These are phyloP conservation scores for Cystofilobasidium macerans DNA, from an alignment of 768 basidiomycete species.

Conservation along the genomic window DNA sequence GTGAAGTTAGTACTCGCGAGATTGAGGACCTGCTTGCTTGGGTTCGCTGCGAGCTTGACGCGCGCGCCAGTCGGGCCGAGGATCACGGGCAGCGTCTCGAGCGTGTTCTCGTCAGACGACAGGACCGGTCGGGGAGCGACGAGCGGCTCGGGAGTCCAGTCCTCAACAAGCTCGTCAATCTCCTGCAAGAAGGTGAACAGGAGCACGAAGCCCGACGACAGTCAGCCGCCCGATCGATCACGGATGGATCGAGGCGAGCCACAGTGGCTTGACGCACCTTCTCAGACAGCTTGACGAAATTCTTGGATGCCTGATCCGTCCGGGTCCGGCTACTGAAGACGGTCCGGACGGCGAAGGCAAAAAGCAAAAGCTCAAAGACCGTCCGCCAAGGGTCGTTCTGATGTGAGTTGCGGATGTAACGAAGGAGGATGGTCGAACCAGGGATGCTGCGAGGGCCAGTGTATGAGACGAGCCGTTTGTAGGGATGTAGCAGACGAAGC, in stretches of 20 bases:
- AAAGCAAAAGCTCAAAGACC: constrained; percentile 72
- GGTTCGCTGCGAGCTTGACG: constrained; percentile 54
- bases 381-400: constrained; percentile 92
- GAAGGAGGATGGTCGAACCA: constrained; percentile 44
- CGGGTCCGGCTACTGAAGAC: constrained; percentile 81
- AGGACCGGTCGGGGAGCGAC: constrained; percentile 59
- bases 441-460: constrained; percentile 30
- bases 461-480: neutral
- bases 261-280: constrained; percentile 49
- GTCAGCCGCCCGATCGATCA: neutral
- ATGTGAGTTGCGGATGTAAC: constrained; percentile 89
- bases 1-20: constrained; percentile 85
- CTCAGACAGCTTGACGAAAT: constrained; percentile 81
- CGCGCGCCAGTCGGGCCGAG: constrained; percentile 70
- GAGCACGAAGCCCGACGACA: neutral
- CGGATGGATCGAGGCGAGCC: constrained; percentile 12
- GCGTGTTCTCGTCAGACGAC: constrained; percentile 30
- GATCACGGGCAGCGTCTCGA: constrained; percentile 57
- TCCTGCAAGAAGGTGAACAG: constrained; percentile 47
- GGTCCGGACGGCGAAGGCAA: constrained; percentile 79
- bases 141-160: constrained; percentile 83
- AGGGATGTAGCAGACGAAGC: neutral
- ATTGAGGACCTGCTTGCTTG: constrained; percentile 49
- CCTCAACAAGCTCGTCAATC: constrained; percentile 89
- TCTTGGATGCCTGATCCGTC: constrained; percentile 68